Evolutionary conservation across 225 moss, liverwort and hornwort genomes (phyloP), one percentile per base, ranked within the genome.

Genomic region (Bryoerythrophyllum caledonicum): DNA sequence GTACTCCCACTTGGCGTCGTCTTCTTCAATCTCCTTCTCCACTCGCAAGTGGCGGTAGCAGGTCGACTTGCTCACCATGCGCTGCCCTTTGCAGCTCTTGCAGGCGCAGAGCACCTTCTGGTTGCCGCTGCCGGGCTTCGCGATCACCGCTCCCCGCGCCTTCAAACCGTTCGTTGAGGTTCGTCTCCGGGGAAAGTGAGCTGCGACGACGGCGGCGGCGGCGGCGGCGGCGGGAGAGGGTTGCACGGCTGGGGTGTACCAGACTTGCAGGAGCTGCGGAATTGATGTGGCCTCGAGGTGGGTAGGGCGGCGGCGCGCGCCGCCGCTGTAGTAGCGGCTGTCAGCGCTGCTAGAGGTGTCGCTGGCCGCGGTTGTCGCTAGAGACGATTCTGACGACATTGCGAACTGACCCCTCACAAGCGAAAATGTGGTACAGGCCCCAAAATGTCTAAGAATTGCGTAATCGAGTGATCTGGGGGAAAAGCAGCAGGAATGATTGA

Each of bases 61-160:
- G 0, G 82, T 82, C 21, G 82, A 82, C 82, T 73, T 78, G 73
- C 82, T 82, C 7, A 82, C 82, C 68, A 82, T 35, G 43, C 73
- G 38, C 37, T 78, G 43, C 7, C 77, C 78, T 23, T 78, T 69
- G 57, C 82, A 82, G 4, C 61, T 7, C 68, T 28, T 73, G 74
- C 82, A 82, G 37, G 64, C 69, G 63, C 82, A 82, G 12, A 69
- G 64, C 56, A 82, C 82, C 57, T 74, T 82, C 58, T 74, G 82
- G 57, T 78, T 78, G 5, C 74, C 71, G 10, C n/a, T 34, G 15
- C 65, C 34, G 13, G 41, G 46, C 77, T 82, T 82, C 9, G 78
- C 74, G 13, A 82, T 82, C 57, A 73, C 78, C 28, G 69, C 74
- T 48, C 78, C 82, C 6, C 78, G 82, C 63, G 69, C 58, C 24